Base-by-base conservation (phyloP, 345 rosid genomes). In the Mercurialis annua region DNA sequence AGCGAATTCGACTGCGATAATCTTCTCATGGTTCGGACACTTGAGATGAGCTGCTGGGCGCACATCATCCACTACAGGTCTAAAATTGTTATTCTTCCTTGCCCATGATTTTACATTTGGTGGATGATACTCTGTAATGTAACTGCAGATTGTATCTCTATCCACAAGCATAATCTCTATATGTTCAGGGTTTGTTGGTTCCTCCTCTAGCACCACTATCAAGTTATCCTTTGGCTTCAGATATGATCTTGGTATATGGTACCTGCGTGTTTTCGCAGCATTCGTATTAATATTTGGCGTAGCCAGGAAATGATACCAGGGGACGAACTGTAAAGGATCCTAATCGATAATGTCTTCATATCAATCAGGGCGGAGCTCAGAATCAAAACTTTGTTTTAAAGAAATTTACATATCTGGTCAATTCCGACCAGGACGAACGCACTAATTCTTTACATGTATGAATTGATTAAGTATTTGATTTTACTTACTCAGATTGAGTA, bases 201-300 rank as follows among this genome's bases (percentile, higher is more conserved):
- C 80, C 56, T 89, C 98, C 47, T 91, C 98, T 57, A 94, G 67
- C 30, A 94, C 77, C 3, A 89, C 87, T 38, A 94, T 72, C 18
- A 86, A 77, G 49, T 94, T 94, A 33, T 80, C 65, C 59, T 55
- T 80, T 34, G 86, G 84, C 83, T 86, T 87, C 38, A 94, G 29
- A 83, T 56, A 90, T 12, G 92, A 72, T 78, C 95, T 85, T 50
- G 98, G 97, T 72, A 93, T 82, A 71, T 90, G 98, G 71, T 88
- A 93, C 80, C 92, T 87, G 75, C 80, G 89, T 87, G 75, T 53
- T 53, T 62, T 43, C n/a, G 54, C 40, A 8, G 11, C 44, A 40
- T n/a, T n/a, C n/a, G n/a, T n/a, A n/a, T n/a, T n/a, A n/a, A n/a
- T n/a, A n/a, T n/a, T n/a, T n/a, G n/a, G n/a, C n/a, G n/a, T n/a